Evolutionary conservation across 2,329 filamentous ascomycete genomes (phyloP).

Genomic region (Epichloe coenophiala): DNA sequence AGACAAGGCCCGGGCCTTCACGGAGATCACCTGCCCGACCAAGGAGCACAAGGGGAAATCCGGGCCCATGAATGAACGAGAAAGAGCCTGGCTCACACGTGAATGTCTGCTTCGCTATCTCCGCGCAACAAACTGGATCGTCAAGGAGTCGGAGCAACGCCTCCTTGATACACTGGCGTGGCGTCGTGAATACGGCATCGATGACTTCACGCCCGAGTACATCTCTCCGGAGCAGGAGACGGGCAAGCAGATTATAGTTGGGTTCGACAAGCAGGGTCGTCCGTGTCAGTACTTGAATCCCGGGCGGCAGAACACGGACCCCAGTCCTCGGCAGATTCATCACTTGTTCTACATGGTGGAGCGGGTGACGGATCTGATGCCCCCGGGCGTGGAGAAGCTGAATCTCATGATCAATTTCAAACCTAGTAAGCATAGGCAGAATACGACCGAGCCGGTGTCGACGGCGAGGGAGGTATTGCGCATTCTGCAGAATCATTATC

Average conservation of each 20-base stretch:
- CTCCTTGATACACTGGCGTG: constrained; percentile 70
- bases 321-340: constrained; percentile 74
- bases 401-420: constrained; percentile 89
- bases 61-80: constrained; percentile 59
- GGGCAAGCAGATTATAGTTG: constrained; percentile 82
- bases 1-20: constrained; percentile 56
- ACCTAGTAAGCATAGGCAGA: constrained; percentile 58
- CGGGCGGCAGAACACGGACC: constrained; percentile 82
- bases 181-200: constrained; percentile 80
- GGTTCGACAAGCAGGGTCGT: constrained; percentile 74
- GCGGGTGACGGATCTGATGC: constrained; percentile 75
- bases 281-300: constrained; percentile 87
- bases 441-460: constrained; percentile 57
- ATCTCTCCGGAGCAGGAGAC: constrained; percentile 92
- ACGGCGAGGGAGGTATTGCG: constrained; percentile 77
- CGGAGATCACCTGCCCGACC: constrained; percentile 34
- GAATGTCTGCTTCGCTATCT: constrained; percentile 91
- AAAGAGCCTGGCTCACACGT: constrained; percentile 80
- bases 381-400: constrained; percentile 76
- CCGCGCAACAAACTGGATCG: constrained; percentile 82
- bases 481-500: constrained; percentile 92
- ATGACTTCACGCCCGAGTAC: constrained; percentile 68
- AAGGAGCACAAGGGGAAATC: constrained; percentile 42
- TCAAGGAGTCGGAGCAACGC: constrained; percentile 63
- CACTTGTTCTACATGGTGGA: constrained; percentile 96